Evolutionary conservation across 2,329 filamentous ascomycete genomes (phyloP).

Genomic region (Monilinia aucupariae): DNA sequence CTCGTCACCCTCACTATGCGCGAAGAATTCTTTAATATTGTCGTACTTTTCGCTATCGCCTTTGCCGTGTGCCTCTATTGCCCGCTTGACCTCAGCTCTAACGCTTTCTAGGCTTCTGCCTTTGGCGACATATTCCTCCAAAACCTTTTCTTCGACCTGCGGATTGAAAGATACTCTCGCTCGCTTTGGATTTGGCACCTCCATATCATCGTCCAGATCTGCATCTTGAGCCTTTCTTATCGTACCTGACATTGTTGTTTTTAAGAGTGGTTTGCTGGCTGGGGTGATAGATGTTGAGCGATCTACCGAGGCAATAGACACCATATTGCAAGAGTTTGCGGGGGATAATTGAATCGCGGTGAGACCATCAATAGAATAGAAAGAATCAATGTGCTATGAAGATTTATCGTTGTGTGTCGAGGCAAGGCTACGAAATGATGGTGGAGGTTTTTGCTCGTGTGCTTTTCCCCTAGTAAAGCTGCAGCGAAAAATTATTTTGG

Average conservation of each 20-base stretch:
- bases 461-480: background rate
- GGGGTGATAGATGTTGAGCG: background rate
- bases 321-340: constrained; percentile 14
- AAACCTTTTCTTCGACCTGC: constrained; percentile 34
- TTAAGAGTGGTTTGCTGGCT: constrained; percentile 31
- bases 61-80: constrained; percentile 49
- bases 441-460: constrained; percentile 12
- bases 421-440: background rate
- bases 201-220: constrained; percentile 28
- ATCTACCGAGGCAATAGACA: constrained; percentile 8
- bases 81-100: constrained; percentile 34
- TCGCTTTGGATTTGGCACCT: constrained; percentile 30
- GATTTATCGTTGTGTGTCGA: background rate
- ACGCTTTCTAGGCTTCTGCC: constrained; percentile 28
- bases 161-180: constrained; percentile 34
- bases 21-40: constrained; percentile 54
- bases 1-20: constrained; percentile 17
- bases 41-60: constrained; percentile 58
- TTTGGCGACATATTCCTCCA: constrained; percentile 29
- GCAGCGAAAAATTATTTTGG: constrained; percentile 13
- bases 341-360: background rate
- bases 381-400: background rate
- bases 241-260: constrained; percentile 29
- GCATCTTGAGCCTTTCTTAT: constrained; percentile 31
- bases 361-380: constrained; percentile 11